phyloP scores from a whole-genome alignment of 1,284 basidiomycete genomes.

The Boletellus dicymbophilus region DNA sequence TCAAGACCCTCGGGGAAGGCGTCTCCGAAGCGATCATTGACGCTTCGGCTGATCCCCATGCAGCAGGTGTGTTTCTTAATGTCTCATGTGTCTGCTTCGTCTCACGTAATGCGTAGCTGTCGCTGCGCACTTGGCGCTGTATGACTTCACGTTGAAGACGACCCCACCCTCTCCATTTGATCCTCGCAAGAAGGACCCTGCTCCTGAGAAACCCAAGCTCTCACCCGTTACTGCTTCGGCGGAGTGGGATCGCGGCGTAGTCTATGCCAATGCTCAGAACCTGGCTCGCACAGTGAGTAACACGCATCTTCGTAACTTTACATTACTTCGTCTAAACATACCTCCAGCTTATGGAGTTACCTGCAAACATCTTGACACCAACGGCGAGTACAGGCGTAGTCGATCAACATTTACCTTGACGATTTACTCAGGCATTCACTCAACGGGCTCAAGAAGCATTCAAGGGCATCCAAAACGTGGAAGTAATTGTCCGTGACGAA shows the following conservation, averaged over 20 bases:
- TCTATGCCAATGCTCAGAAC: constrained; percentile 84
- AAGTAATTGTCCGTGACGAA: constrained; percentile 75
- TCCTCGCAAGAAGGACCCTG: constrained; percentile 48
- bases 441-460: constrained; percentile 75
- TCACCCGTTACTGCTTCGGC: constrained; percentile 44
- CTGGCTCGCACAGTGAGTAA: constrained; percentile 72
- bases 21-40: constrained; percentile 62
- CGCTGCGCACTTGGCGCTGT: constrained; percentile 72
- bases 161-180: constrained; percentile 59
- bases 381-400: constrained; percentile 45
- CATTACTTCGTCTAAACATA: constrained; percentile 31
- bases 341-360: constrained; percentile 82
- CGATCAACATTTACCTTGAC: not conserved
- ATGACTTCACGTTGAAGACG: constrained; percentile 79
- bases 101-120: constrained; percentile 55
- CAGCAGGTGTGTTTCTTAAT: constrained; percentile 52
- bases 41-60: constrained; percentile 68
- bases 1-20: constrained; percentile 58
- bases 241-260: constrained; percentile 71
- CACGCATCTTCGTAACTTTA: not conserved
- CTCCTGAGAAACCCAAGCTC: constrained; percentile 51
- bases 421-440: constrained; percentile 56
- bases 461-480: constrained; percentile 65
- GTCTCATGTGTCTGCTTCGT: not conserved
- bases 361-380: constrained; percentile 83